A percentile compares a stretch with the other conserved stretches of the same genome.
phyloP scores from a whole-genome alignment of 495 filamentous ascomycete species.

The Lasiosphaeria ovina region DNA sequence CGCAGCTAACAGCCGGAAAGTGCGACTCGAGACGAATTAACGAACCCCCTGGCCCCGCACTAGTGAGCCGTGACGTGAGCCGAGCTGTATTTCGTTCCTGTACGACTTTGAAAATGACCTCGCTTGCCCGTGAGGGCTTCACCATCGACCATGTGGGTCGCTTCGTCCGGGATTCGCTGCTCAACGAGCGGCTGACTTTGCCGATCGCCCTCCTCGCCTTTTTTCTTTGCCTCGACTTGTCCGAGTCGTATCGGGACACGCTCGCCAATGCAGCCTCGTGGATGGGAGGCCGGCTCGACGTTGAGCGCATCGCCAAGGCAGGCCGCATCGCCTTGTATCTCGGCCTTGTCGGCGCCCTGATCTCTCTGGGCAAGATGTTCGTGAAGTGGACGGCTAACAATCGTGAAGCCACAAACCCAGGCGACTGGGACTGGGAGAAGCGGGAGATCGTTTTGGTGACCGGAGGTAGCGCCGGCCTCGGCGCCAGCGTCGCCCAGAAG shows the following conservation, averaged over 20 bases:
- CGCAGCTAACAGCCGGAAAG: too few relatives aligned
- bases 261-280: conserved; percentile 6
- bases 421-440: conserved; percentile 28
- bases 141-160: conserved; percentile 25
- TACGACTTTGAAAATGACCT: background rate
- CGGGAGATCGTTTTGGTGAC: conserved; percentile 31
- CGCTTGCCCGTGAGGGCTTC: conserved; percentile 19
- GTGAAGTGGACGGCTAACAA: conserved; percentile 32
- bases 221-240: conserved; percentile 12
- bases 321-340: conserved; percentile 15
- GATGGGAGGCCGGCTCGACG: background rate
- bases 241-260: conserved; percentile 8
- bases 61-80: too few relatives aligned
- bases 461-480: conserved; percentile 27
- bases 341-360: conserved; percentile 15
- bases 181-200: conserved; percentile 24
- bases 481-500: conserved; percentile 17
- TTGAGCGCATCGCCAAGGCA: background rate
- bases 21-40: too few relatives aligned
- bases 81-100: too few relatives aligned
- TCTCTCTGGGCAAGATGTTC: conserved; percentile 25
- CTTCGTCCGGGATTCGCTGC: conserved; percentile 18
- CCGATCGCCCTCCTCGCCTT: conserved; percentile 19
- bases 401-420: conserved; percentile 17
- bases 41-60: too few relatives aligned